Base-by-base conservation (phyloP, 2,329 filamentous ascomycete species). In the Gremmenia infestans region DNA sequence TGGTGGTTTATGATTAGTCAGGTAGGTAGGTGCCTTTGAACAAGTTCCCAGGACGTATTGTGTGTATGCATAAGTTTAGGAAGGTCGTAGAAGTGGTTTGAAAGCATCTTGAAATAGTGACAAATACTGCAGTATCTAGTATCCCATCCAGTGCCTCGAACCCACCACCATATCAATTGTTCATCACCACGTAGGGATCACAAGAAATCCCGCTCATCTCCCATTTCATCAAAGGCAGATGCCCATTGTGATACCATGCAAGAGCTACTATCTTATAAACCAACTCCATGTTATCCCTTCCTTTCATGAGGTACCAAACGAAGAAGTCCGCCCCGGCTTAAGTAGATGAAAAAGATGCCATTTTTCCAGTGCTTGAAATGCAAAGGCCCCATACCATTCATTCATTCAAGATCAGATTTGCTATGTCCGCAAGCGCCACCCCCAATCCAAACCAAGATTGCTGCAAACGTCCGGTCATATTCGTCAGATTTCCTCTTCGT, bases 71-170 rank as follows among this genome's bases (percentile, higher is more conserved):
- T 25, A 25, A 25, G 25, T 25, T 7, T 25, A 25, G 25, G 5
- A 25, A 39, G 9, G n/a, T 5, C 14, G 4, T 11, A 40, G 15
- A n/a, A 45, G 50, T 58, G 58, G 52, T 58, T 60, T 58, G 55
- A 53, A 57, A 55, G 48, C 39, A 39, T 49, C 25, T 58, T 56
- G 43, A 43, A 50, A 37, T 61, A 48, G 12, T 32, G 45, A 53
- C 40, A 52, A 60, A 54, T 39, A 55, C 55, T 61, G 54, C 50
- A 50, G 49, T 61, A 60, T 51, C 58, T 61, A 63, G 54, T 57
- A 17, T 28, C 55, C 45, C 17, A 12, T 50, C 42, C 36, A 50
- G 23, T 43, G 17, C 55, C n/a, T 43, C 14, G 35, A 53, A 40
- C 49, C 56, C 56, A 35, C 48, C 52, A 58, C 60, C 56, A 36